Evolutionary conservation across 1,284 basidiomycete species (phyloP).

Genomic region (Kwoniella shivajii): DNA sequence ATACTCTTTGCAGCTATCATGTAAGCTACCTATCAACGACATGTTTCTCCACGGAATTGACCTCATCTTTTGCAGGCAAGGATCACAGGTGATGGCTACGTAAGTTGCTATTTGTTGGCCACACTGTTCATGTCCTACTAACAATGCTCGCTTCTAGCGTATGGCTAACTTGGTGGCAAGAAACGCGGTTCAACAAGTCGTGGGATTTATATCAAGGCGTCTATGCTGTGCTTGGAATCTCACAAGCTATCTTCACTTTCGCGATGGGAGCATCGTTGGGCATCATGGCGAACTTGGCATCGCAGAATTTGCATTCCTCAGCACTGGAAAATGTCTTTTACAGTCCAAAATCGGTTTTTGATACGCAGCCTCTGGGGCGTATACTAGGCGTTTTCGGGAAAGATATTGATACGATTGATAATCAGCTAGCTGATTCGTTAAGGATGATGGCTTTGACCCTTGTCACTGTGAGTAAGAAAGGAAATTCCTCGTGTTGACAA

Average conservation of each 20-base stretch:
- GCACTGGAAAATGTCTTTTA: slow-evolving; percentile 64
- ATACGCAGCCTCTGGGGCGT: slow-evolving; percentile 67
- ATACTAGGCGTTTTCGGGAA: slow-evolving; percentile 66
- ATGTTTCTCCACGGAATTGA: too few relatives aligned
- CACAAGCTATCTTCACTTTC: slow-evolving; percentile 65
- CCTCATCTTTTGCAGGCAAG: too few relatives aligned
- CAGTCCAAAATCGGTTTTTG: slow-evolving; percentile 71
- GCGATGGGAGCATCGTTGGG: slow-evolving; percentile 63
- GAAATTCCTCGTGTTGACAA: slow-evolving; percentile 4
- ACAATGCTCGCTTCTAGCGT: too few relatives aligned
- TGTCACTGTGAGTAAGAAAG: slow-evolving; percentile 27
- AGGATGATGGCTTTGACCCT: slow-evolving; percentile 57
- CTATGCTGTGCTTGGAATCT: slow-evolving; percentile 65
- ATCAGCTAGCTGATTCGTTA: slow-evolving; percentile 62
- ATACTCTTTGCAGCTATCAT: slow-evolving; percentile 63
- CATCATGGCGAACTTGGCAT: slow-evolving; percentile 63
- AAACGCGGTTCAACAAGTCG: slow-evolving; percentile 48
- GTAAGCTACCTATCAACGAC: slow-evolving; percentile 23
- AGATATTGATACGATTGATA: slow-evolving; percentile 59
- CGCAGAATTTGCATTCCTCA: slow-evolving; percentile 63
- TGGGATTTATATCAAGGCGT: slow-evolving; percentile 68
- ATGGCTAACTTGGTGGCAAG: slow-evolving; percentile 73
- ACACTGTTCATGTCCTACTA: background rate
- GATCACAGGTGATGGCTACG: slow-evolving; percentile 54
- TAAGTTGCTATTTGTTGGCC: slow-evolving; percentile 6